These are phyloP conservation scores for Suillus decipiens DNA, from an alignment of 768 basidiomycete species.

Conservation along the genomic window DNA sequence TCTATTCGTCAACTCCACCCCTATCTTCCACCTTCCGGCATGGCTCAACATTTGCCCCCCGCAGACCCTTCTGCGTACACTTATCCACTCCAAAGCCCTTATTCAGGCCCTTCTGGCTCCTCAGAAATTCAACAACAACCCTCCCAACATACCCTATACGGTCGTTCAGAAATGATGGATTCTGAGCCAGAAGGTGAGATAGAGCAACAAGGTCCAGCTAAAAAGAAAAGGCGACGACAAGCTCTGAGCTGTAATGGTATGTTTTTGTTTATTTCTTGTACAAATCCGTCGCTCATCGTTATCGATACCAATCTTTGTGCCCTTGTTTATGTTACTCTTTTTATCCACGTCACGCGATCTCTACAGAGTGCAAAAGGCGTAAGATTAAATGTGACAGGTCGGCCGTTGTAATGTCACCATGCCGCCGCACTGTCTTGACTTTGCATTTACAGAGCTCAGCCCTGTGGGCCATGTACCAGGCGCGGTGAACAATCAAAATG, in stretches of 20 bases:
- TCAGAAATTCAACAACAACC: slow-evolving; percentile 27
- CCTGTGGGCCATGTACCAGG: slow-evolving; percentile 78
- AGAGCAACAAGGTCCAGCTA: slow-evolving; percentile 58
- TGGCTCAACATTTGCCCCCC: slow-evolving; percentile 29
- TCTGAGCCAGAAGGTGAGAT: slow-evolving; percentile 59
- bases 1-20: slow-evolving; percentile 72
- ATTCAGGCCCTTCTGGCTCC: slow-evolving; percentile 27
- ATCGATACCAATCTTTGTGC: slow-evolving; percentile 25
- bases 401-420: slow-evolving; percentile 21
- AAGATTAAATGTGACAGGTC: slow-evolving; percentile 89
- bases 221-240: slow-evolving; percentile 82
- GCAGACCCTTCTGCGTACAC: slow-evolving; percentile 30
- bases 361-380: slow-evolving; percentile 77
- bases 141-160: slow-evolving; percentile 25
- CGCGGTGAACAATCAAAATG: slow-evolving; percentile 81
- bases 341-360: slow-evolving; percentile 15
- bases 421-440: slow-evolving; percentile 23
- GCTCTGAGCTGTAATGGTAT: slow-evolving; percentile 85
- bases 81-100: slow-evolving; percentile 26
- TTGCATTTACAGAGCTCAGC: slow-evolving; percentile 57
- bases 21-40: slow-evolving; percentile 56
- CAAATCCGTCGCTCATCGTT: slow-evolving; percentile 25
- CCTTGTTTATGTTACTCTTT: slow-evolving; percentile 14
- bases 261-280: slow-evolving; percentile 28
- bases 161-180: slow-evolving; percentile 44